These are phyloP conservation scores for Kodamaea sagamina DNA, from an alignment of 805 yeast species.

Conservation along the genomic window DNA sequence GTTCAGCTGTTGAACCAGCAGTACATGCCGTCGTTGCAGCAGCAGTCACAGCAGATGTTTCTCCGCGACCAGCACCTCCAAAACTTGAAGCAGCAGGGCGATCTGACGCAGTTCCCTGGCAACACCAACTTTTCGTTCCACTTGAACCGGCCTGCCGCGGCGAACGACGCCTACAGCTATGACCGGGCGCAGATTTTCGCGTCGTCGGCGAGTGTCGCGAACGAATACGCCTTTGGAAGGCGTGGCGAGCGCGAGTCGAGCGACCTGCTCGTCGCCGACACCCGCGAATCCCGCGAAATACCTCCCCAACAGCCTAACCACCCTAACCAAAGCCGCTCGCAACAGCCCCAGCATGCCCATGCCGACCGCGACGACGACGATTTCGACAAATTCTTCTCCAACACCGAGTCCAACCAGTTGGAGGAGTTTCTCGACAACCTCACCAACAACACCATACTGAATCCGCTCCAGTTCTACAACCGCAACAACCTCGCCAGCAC, in stretches of 20 bases:
- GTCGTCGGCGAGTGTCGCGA: background rate
- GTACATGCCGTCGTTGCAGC: conserved; percentile 14
- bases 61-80: conserved; percentile 8
- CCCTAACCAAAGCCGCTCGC: background rate
- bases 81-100: conserved; percentile 4
- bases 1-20: conserved; percentile 36
- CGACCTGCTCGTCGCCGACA: too few species aligned
- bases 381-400: conserved; percentile 38
- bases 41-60: background rate
- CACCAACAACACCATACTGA: conserved; percentile 28
- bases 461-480: conserved; percentile 35
- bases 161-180: conserved; percentile 8
- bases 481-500: conserved; percentile 10
- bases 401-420: conserved; percentile 40
- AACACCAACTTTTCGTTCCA: conserved; percentile 11
- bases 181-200: conserved; percentile 12
- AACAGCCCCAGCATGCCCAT: background rate
- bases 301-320: background rate
- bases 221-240: background rate
- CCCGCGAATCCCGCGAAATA: background rate
- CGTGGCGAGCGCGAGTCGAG: background rate
- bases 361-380: conserved; percentile 22
- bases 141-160: conserved; percentile 4
- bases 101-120: conserved; percentile 8
- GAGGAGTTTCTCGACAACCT: conserved; percentile 44